Conservation (phyloP, 129 eudicot species). For the Dittrichia graveolens region DNA sequence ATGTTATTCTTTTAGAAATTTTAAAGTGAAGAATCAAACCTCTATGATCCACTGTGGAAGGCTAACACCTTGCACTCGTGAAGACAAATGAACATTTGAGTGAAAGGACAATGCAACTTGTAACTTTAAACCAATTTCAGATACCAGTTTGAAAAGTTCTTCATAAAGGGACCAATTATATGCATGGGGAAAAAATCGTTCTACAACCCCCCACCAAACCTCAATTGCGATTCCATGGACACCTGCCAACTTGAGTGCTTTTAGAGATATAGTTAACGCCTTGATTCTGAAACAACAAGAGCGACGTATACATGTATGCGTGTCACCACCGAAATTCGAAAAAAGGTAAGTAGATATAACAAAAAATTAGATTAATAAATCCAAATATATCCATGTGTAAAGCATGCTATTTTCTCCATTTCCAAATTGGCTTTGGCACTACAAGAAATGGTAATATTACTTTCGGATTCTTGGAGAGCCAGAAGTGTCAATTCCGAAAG, state of each 20-base stretch:
- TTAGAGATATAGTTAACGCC: constrained; percentile 63
- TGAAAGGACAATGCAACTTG: constrained; percentile 72
- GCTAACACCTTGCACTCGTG: constrained; percentile 52
- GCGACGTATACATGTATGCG: constrained; percentile 20
- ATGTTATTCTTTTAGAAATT: background rate
- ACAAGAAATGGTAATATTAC: constrained; percentile 36
- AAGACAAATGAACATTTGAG: constrained; percentile 58
- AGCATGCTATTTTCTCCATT: constrained; percentile 21
- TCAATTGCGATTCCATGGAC: constrained; percentile 77
- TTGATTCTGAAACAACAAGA: constrained; percentile 52
- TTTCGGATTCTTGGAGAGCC: constrained; percentile 65
- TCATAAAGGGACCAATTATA: constrained; percentile 69
- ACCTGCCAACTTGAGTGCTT: constrained; percentile 76
- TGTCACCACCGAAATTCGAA: constrained; percentile 38
- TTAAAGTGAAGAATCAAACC: constrained; percentile 17
- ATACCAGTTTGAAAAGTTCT: constrained; percentile 54
- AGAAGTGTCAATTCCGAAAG: constrained; percentile 60
- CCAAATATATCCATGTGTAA: constrained; percentile 17
- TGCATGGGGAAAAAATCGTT: constrained; percentile 50
- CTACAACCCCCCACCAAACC: constrained; percentile 83
- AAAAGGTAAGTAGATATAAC: constrained; percentile 14
- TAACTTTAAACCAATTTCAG: constrained; percentile 56
- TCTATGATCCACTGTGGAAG: constrained; percentile 63
- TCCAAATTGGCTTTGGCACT: constrained; percentile 18
- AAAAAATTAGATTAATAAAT: background rate